Evolutionary conservation across 192 early-diverging fungal species (phyloP).

Genomic region (Spizellomyces sp.): DNA sequence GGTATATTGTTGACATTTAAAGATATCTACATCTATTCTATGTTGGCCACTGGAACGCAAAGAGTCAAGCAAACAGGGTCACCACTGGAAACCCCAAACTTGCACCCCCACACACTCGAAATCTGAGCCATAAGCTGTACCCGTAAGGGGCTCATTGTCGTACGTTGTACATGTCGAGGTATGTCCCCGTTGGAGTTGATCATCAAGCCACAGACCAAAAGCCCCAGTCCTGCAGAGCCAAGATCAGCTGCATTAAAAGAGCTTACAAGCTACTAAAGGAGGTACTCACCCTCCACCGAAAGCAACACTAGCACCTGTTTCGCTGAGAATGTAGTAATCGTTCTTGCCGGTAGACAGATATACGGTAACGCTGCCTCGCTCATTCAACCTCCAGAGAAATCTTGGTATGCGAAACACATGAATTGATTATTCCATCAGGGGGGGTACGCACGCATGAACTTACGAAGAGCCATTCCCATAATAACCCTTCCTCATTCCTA

Average conservation of each 20-base stretch:
- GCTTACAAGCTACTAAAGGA: too few relatives aligned
- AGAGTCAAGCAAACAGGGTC: too few relatives aligned
- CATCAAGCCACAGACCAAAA: conserved; percentile 57
- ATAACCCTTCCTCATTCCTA: conserved; percentile 40
- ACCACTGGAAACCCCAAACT: conserved; percentile 47
- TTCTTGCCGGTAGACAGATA: conserved; percentile 37
- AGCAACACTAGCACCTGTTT: conserved; percentile 25
- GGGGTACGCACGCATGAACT: neutral
- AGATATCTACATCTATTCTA: too few relatives aligned
- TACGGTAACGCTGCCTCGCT: conserved; percentile 7
- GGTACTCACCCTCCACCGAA: conserved; percentile 37
- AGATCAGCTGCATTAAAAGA: neutral
- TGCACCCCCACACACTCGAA: conserved; percentile 43
- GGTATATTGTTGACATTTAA: too few relatives aligned
- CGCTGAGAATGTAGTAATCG: conserved; percentile 38
- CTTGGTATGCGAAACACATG: neutral
- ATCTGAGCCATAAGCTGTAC: conserved; percentile 15
- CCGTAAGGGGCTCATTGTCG: conserved; percentile 44
- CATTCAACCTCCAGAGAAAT: conserved; percentile 3
- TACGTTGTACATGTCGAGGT: conserved; percentile 51
- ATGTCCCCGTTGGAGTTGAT: conserved; percentile 50
- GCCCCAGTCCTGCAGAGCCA: conserved; percentile 30
- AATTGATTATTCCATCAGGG: neutral
- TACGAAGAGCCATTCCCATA: conserved; percentile 52
- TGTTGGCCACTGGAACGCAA: too few relatives aligned